A percentile compares a stretch with the other conserved stretches of the same genome.
phyloP scores from a whole-genome alignment of 164 flowering plant genomes.

The Vitis rupestris region DNA sequence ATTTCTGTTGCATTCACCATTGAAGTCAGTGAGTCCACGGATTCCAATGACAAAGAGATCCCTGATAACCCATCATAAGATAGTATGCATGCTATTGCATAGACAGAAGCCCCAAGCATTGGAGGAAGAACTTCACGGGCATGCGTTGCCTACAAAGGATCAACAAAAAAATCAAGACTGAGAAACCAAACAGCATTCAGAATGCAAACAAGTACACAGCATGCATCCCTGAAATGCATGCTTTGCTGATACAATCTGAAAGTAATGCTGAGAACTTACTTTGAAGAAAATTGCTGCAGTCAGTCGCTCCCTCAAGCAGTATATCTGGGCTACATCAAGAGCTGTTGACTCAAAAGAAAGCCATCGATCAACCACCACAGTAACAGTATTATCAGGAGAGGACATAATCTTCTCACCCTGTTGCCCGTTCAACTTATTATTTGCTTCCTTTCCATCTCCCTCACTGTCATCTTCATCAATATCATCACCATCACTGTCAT shows the following conservation, averaged over 20 bases:
- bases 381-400: slow-evolving; percentile 70
- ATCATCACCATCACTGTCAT: slow-evolving; percentile 21
- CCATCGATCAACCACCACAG: slow-evolving; percentile 81
- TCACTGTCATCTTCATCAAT: slow-evolving; percentile 23
- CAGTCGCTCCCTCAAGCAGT: slow-evolving; percentile 85
- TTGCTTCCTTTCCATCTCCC: slow-evolving; percentile 38
- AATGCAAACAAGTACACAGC: not conserved
- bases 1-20: slow-evolving; percentile 38
- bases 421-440: slow-evolving; percentile 20
- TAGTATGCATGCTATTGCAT: slow-evolving; percentile 68
- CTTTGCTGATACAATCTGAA: not conserved
- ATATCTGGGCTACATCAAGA: slow-evolving; percentile 83
- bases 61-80: slow-evolving; percentile 71
- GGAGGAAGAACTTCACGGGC: slow-evolving; percentile 67
- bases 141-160: slow-evolving; percentile 54
- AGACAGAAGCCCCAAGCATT: slow-evolving; percentile 56
- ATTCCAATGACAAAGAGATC: slow-evolving; percentile 26
- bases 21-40: slow-evolving; percentile 41
- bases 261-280: slow-evolving; percentile 36
- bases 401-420: slow-evolving; percentile 59
- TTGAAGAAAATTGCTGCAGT: slow-evolving; percentile 73
- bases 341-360: slow-evolving; percentile 70
- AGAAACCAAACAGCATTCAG: not conserved
- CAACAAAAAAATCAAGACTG: not conserved
- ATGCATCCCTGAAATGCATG: no score